Evolutionary conservation across 106 monocot genomes (phyloP), one percentile per base, ranked within the genome.

Genomic region (Hemerocallis citrina): DNA sequence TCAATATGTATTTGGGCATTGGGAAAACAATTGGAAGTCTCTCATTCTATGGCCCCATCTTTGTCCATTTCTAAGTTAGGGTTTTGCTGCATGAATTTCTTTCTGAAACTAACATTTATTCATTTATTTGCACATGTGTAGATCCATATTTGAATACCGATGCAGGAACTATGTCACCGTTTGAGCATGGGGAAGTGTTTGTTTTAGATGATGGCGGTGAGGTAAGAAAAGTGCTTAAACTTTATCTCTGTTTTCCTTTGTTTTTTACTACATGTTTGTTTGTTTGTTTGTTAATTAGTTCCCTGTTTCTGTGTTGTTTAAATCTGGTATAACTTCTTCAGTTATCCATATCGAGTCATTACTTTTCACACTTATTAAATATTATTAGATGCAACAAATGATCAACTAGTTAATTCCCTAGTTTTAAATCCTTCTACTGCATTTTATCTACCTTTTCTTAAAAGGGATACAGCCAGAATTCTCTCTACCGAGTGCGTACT

Each of bases 171-270:
- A 67, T 67, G 67, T 67, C 67, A 6, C 67, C 67, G 14, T 56
- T 67, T 67, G 67, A 67, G 55, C 67, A 67, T 57, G 67, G 67
- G 6, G 67, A 67, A 44, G 67, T 67, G 9, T 67, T 67, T 38
- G 67, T 67, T 41, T 23, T 67, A 32, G 67, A 67, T 67, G 67
- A 67, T 57, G 67, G 67, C 20, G 67, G 67, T 7, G 67, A 67
- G 67, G 67, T 67, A 39, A 54, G 66, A 25, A 37, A 52, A 54
- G 2, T 17, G 1, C 5, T 38, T 56, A 16, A 5, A 34, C 3
- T 56, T 56, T 21, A 15, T 23, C 5, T 25, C 23, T 40, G 21
- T 23, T 4, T 5, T 40, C 2, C 3, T 0, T 44, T 37, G 14
- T 23, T 59, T 21, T 59, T 39, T 39, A 23, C 39, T 14, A 45